A percentile compares a stretch with the other conserved stretches of the same genome.
Evolutionary conservation across 441 rosid genomes (phyloP).

Genomic region (Sinapis alba): DNA sequence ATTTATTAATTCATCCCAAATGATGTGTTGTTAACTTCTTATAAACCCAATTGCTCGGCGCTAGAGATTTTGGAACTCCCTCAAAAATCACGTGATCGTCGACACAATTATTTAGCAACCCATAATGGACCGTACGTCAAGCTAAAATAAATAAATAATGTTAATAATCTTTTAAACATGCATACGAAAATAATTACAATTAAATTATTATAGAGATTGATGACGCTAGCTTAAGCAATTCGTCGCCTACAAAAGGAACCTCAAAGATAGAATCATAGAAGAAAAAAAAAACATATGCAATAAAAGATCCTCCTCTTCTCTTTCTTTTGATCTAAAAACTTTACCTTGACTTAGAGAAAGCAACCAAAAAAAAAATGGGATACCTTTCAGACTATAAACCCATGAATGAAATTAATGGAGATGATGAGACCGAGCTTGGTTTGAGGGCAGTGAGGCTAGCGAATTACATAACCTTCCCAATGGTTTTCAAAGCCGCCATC

Average conservation of each 20-base stretch:
- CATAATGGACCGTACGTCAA: no score
- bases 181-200: no score
- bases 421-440: neutral
- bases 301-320: neutral
- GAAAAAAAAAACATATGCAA: neutral
- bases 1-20: neutral
- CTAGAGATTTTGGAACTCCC: neutral
- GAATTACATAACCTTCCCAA: constrained; percentile 18
- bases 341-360: neutral
- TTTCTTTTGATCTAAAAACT: neutral
- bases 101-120: no score
- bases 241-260: neutral
- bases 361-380: neutral
- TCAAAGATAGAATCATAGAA: neutral
- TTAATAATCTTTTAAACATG: no score
- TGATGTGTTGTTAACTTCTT: no score
- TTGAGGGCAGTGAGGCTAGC: constrained; percentile 13
- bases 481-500: constrained; percentile 35
- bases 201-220: no score
- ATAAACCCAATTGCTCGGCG: no score
- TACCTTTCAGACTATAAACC: neutral
- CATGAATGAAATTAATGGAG: neutral
- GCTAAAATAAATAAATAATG: no score
- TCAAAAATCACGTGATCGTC: no score
- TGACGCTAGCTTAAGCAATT: neutral